Conservation (phyloP, 139 green algal species). For the Tetraselmis chui region DNA sequence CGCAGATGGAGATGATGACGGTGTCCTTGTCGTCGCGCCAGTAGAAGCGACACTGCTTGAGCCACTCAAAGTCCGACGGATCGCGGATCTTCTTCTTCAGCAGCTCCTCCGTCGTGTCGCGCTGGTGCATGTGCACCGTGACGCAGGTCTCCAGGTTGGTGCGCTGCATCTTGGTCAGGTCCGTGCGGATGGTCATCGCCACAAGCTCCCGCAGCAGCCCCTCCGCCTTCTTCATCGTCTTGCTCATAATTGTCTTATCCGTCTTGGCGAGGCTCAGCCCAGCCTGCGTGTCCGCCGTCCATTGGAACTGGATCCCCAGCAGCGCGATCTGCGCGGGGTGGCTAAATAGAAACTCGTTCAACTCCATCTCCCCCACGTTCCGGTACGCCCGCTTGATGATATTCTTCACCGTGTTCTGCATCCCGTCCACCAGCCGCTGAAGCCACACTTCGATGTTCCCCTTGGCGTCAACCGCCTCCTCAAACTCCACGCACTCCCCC, state of each 20-base stretch:
- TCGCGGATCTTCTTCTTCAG: slow-evolving; percentile 85
- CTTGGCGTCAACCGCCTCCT: slow-evolving; percentile 60
- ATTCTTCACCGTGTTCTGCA: slow-evolving; percentile 81
- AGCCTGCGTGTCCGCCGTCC: slow-evolving; percentile 86
- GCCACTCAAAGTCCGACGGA: slow-evolving; percentile 95
- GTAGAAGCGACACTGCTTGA: slow-evolving; percentile 92
- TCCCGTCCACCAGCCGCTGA: slow-evolving; percentile 85
- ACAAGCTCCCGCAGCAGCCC: slow-evolving; percentile 75
- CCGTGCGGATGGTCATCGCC: slow-evolving; percentile 64
- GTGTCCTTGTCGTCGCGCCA: slow-evolving; percentile 90
- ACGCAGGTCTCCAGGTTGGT: slow-evolving; percentile 95
- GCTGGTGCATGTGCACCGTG: slow-evolving; percentile 96
- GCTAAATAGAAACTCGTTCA: slow-evolving; percentile 84
- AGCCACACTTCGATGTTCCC: slow-evolving; percentile 95
- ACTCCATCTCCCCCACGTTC: slow-evolving; percentile 75
- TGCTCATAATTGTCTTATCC: slow-evolving; percentile 82
- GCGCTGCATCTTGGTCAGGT: slow-evolving; percentile 74
- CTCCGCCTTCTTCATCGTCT: slow-evolving; percentile 83
- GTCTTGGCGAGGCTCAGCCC: slow-evolving; percentile 52
- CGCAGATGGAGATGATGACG: slow-evolving; percentile 91
- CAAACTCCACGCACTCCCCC: slow-evolving; percentile 64
- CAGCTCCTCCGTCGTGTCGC: slow-evolving; percentile 87
- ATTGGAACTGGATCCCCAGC: slow-evolving; percentile 92
- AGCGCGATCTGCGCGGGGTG: slow-evolving; percentile 81
- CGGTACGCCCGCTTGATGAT: slow-evolving; percentile 67